Evolutionary conservation across 345 rosid genomes (phyloP), one percentile per base, ranked within the genome.

Genomic region (Gossypium sturtianum): DNA sequence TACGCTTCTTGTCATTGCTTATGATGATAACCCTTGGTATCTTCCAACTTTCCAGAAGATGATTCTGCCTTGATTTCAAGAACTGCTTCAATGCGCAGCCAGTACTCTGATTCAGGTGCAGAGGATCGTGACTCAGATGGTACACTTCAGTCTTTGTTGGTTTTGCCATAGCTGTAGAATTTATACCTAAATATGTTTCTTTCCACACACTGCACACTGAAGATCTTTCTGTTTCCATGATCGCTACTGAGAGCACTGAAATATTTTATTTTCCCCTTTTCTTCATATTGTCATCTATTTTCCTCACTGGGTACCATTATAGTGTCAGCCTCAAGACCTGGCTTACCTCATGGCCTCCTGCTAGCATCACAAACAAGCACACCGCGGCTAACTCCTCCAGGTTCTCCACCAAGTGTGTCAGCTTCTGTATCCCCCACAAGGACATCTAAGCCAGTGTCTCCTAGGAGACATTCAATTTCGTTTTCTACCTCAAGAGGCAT

Each of bases 341-440:
- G 56, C 72, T 48, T 68, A 25, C 72, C 57, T 22, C 72, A 49
- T 23, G 34, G 86, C 43, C 43, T 82, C 16, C 82, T 89, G 59
- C 72, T 88, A 70, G 76, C 85, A 72, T 91, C 97, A 8, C 93
- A 91, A 77, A 87, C 85, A 72, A 81, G 78, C 82, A 89, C 97
- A 7, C 97, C 97, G 16, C 79, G 81, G 83, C 70, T 92, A 75
- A 92, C 98, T 73, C 98, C 98, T 69, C 97, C 92, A 27, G 89
- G 85, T 65, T 85, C 97, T n/a, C 98, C 97, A 72, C 91, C 97
- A 12, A 85, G 81, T 58, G 54, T 85, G 20, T 94, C 97, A 15
- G 97, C 98, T 77, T 82, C 95, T 44, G 87, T 81, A 71, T 87
- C 98, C 54, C 98, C 98, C 9, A 86, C 86, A 16, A 84, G 84